phyloP scores from a whole-genome alignment of 495 filamentous ascomycete species.

The Massariosphaeria phaeospora region DNA sequence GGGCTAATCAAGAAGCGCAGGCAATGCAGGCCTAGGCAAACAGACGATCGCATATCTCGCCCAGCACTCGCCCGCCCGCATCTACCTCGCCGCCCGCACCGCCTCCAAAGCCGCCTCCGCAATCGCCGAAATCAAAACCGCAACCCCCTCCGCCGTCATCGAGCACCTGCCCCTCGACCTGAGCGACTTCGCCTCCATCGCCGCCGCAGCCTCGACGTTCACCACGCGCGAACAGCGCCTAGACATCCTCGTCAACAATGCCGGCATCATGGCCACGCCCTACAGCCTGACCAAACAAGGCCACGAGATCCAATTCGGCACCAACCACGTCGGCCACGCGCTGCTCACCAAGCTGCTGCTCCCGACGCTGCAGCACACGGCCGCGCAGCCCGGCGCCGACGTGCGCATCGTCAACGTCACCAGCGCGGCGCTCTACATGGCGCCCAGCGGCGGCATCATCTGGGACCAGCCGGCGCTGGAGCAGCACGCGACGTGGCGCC shows the following conservation, averaged over 20 bases:
- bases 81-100: constrained; percentile 57
- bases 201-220: constrained; percentile 45
- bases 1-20: constrained; percentile 40
- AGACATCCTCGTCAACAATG: constrained; percentile 35
- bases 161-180: constrained; percentile 47
- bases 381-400: constrained; percentile 29
- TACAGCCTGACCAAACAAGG: constrained; percentile 36
- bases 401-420: constrained; percentile 32
- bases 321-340: constrained; percentile 34
- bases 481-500: constrained; percentile 46
- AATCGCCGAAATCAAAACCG: constrained; percentile 39
- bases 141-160: constrained; percentile 41
- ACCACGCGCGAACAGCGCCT: constrained; percentile 33
- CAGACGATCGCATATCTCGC: constrained; percentile 52
- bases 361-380: constrained; percentile 23
- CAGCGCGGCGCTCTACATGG: constrained; percentile 23
- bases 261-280: constrained; percentile 28
- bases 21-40: constrained; percentile 52
- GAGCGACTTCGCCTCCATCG: constrained; percentile 45
- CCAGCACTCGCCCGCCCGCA: constrained; percentile 46
- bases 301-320: constrained; percentile 56
- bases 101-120: constrained; percentile 48
- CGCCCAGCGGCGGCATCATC: constrained; percentile 20
- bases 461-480: constrained; percentile 18
- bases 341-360: constrained; percentile 32